Evolutionary conservation across 192 early-diverging fungal genomes (phyloP), one percentile per base, ranked within the genome.

Genomic region (Coemansia sp.): DNA sequence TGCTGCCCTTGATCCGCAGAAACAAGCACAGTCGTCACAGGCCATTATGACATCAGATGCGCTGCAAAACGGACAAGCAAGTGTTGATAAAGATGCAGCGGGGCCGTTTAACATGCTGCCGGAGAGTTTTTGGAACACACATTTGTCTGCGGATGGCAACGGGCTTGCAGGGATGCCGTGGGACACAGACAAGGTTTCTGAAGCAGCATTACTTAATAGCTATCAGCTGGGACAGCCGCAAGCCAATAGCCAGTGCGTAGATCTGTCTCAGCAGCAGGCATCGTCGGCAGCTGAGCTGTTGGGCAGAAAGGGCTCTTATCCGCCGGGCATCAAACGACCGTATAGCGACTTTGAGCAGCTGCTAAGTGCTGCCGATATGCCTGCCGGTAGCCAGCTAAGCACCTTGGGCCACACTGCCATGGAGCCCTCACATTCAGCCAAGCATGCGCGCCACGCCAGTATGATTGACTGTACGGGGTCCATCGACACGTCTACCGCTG

Each of bases 301-400:
- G 2, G 39, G 39, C 10, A 46, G 62, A 15, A 63, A 63, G 60
- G 61, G 52, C 10, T 65, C 66, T 13, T 69, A 61, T 46, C 72
- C 65, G 15, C 50, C 59, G 3, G 72, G 66, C 1, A 42, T 65
- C 33, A 76, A 76, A 55, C 61, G 72, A 2, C 72, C 66, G 7
- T 65, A 59, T 41, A 65, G 58, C 59, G 67, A 76, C 35, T 65
- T 76, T 61, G 72, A 65, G 16, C 57, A 59, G 18, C 66, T 76
- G 12, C 55, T 76, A 10, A 64, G 62, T 15, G 66, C 72, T 10
- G 63, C 72, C 31, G 66, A 76, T 39, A 57, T 76, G 65, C 69
- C 61, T 48, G 43, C 53, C 1, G 35, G 48, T 1, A 31, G 33
- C 20, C 15, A 28, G 6, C 23, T 42, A 6, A 26, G 4, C 23